Evolutionary conservation across 768 basidiomycete genomes (phyloP).

Genomic region (Tubosaeta sp.): DNA sequence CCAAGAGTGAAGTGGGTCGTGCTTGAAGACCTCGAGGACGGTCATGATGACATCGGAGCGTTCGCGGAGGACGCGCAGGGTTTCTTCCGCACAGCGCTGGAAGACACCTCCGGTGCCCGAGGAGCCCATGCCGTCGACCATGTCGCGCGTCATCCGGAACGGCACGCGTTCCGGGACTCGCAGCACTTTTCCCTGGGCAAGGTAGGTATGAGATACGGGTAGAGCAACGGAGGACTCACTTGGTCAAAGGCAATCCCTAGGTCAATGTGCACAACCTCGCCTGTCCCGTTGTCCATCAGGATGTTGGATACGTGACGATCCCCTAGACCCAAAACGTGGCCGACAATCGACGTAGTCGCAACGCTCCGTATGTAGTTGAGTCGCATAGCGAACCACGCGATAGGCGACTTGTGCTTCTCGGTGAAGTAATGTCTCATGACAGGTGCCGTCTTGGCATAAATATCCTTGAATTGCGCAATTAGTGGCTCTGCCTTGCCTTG

Average conservation of each 20-base stretch:
- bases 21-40: slow-evolving; percentile 93
- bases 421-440: slow-evolving; percentile 96
- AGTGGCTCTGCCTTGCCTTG: slow-evolving; percentile 29
- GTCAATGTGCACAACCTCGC: slow-evolving; percentile 94
- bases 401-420: slow-evolving; percentile 82
- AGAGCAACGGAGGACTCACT: slow-evolving; percentile 35
- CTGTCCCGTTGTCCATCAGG: slow-evolving; percentile 73
- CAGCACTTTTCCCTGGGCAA: slow-evolving; percentile 68
- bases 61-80: slow-evolving; percentile 82
- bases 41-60: slow-evolving; percentile 88
- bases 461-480: slow-evolving; percentile 34
- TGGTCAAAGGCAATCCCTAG: slow-evolving; percentile 96
- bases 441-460: slow-evolving; percentile 56
- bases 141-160: slow-evolving; percentile 90
- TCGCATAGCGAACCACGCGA: slow-evolving; percentile 89
- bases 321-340: slow-evolving; percentile 87
- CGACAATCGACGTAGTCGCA: slow-evolving; percentile 91
- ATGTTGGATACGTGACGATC: slow-evolving; percentile 94
- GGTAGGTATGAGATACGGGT: not conserved
- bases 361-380: slow-evolving; percentile 89
- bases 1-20: slow-evolving; percentile 95
- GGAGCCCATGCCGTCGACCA: slow-evolving; percentile 91
- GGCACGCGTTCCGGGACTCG: slow-evolving; percentile 84
- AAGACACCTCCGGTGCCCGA: slow-evolving; percentile 92
- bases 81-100: slow-evolving; percentile 92